Conservation (phyloP, 2,329 filamentous ascomycete species). For the Beauveria rudraprayagi region DNA sequence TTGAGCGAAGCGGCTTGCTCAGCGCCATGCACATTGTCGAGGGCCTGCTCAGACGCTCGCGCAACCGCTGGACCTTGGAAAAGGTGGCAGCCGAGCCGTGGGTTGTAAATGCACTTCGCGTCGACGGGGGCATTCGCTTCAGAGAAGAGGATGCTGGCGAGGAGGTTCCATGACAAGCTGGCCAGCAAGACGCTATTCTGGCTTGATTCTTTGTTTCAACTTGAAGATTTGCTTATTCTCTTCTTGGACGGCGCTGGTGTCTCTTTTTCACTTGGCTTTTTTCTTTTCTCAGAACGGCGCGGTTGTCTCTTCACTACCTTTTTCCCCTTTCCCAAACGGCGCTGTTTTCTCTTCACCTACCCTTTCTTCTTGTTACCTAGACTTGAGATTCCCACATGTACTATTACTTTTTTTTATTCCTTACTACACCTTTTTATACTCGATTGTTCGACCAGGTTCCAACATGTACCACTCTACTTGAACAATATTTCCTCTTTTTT, state of each 20-base stretch:
- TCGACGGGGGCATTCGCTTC: slow-evolving; percentile 55
- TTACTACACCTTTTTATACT: not conserved
- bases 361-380: slow-evolving; percentile 12
- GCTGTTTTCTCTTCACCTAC: no score
- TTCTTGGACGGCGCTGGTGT: no score
- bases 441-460: not conserved
- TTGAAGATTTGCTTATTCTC: no score
- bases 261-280: not conserved
- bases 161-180: slow-evolving; percentile 31
- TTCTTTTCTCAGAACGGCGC: not conserved
- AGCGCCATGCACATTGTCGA: slow-evolving; percentile 79
- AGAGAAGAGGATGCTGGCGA: slow-evolving; percentile 51
- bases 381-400: slow-evolving; percentile 13
- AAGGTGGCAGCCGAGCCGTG: slow-evolving; percentile 66
- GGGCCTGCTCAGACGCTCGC: slow-evolving; percentile 72
- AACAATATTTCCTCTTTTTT: not conserved
- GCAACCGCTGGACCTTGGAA: slow-evolving; percentile 66
- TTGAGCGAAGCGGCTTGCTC: slow-evolving; percentile 55
- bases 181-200: no score
- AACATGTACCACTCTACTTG: not conserved
- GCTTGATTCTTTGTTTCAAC: no score
- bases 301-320: no score
- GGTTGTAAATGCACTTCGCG: slow-evolving; percentile 65
- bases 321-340: not conserved
- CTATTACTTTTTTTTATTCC: slow-evolving; percentile 7